These are phyloP conservation scores for Hypoxylon rubiginosum DNA, from an alignment of 2,329 filamentous ascomycete genomes.

Conservation along the genomic window DNA sequence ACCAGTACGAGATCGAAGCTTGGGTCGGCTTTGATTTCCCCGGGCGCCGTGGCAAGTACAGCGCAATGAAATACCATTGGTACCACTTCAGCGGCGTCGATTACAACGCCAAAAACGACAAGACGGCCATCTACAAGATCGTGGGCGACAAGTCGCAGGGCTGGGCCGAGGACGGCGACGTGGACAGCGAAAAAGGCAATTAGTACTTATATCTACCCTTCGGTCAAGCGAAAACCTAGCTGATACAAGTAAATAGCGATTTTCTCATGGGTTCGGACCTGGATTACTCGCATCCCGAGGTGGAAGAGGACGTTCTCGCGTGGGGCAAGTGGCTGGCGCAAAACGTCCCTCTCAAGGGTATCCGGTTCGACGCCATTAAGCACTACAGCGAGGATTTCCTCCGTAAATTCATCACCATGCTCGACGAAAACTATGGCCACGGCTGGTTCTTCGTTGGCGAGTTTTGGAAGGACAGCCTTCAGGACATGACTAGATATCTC, in stretches of 20 bases:
- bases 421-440: conserved; percentile 54
- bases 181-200: conserved; percentile 72
- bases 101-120: conserved; percentile 68
- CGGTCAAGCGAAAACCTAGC: neutral
- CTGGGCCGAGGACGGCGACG: conserved; percentile 54
- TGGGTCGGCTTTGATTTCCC: conserved; percentile 78
- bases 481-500: conserved; percentile 69
- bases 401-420: conserved; percentile 47
- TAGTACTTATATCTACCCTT: conserved; percentile 21
- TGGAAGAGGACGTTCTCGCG: conserved; percentile 49
- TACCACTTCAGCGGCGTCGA: conserved; percentile 78
- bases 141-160: conserved; percentile 64
- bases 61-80: conserved; percentile 73
- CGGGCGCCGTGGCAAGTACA: conserved; percentile 71
- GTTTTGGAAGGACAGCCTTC: conserved; percentile 73
- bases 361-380: conserved; percentile 55
- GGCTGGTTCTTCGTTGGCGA: conserved; percentile 75
- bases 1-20: conserved; percentile 73
- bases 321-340: conserved; percentile 53
- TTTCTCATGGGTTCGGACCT: conserved; percentile 53
- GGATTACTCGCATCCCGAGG: conserved; percentile 47
- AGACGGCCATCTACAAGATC: conserved; percentile 75
- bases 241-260: neutral
- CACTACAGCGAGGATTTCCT: conserved; percentile 53
- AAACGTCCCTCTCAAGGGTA: conserved; percentile 51